phyloP scores from a whole-genome alignment of 2,329 filamentous ascomycete genomes.

The Coniochaeta ligniaria region DNA sequence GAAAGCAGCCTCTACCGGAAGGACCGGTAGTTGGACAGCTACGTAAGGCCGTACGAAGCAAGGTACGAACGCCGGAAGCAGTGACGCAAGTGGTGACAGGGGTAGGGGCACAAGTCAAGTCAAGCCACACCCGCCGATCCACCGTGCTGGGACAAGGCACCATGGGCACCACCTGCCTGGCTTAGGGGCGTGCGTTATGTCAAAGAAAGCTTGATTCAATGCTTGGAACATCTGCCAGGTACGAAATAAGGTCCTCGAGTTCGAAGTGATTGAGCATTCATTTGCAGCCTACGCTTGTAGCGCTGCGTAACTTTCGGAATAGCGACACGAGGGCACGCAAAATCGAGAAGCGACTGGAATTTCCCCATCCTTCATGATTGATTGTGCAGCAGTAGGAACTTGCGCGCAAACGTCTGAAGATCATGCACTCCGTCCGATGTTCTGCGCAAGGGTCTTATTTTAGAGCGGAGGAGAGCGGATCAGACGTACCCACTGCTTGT shows the following conservation, averaged over 20 bases:
- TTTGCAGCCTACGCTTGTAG: not conserved
- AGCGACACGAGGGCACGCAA: not conserved
- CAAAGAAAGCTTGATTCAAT: not conserved
- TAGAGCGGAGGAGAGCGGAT: not conserved
- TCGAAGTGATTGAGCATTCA: not conserved
- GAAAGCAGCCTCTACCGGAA: not conserved
- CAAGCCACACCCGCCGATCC: not conserved
- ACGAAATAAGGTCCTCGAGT: not conserved
- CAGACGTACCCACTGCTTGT: slow-evolving; percentile 40
- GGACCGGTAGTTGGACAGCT: not conserved
- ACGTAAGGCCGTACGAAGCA: not conserved
- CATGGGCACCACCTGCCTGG: not conserved
- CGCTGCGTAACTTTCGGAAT: not conserved
- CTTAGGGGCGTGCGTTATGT: not conserved
- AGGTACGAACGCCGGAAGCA: not conserved
- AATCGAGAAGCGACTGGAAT: not conserved
- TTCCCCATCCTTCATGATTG: too few species aligned
- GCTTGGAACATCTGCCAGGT: not conserved
- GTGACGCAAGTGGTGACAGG: slow-evolving; percentile 2
- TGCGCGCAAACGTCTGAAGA: not conserved
- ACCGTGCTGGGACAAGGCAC: not conserved
- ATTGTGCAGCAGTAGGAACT: not conserved
- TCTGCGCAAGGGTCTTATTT: too few species aligned
- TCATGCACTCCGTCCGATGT: too few species aligned
- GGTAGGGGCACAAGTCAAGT: not conserved